Evolutionary conservation across 1,284 basidiomycete genomes (phyloP).

Genomic region (Inonotus hispidus): DNA sequence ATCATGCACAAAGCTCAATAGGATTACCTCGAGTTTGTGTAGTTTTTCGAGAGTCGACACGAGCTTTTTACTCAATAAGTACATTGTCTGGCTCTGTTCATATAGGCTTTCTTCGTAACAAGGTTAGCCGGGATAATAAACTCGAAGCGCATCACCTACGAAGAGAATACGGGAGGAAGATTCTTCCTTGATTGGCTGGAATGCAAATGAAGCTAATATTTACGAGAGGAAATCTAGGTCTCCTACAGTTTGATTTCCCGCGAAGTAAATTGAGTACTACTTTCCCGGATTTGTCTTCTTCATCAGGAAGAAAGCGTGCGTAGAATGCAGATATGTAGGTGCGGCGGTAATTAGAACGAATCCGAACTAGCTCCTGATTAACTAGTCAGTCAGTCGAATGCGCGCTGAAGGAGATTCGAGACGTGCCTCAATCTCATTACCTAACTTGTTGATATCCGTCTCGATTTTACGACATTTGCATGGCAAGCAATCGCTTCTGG

Average conservation of each 20-base stretch:
- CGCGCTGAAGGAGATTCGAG: not conserved
- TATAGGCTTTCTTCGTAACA: not conserved
- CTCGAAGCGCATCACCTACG: not conserved
- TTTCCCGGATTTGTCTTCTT: not conserved
- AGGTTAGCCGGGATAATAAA: not conserved
- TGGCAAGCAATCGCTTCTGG: no score
- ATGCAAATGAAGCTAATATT: not conserved
- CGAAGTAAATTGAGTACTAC: not conserved
- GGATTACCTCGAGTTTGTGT: not conserved
- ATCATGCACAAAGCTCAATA: not conserved
- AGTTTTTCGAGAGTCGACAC: not conserved
- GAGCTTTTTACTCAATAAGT: not conserved
- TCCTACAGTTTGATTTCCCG: not conserved
- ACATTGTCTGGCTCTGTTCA: not conserved
- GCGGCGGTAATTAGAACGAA: not conserved
- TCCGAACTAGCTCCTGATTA: not conserved
- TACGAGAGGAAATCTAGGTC: not conserved
- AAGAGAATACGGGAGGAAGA: not conserved
- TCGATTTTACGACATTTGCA: no score
- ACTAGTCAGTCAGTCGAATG: not conserved
- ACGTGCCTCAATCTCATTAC: not conserved
- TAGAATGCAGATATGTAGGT: not conserved
- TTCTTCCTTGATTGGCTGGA: not conserved
- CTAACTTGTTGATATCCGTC: not conserved
- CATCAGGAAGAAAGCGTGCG: not conserved